Evolutionary conservation across 75 land plant genomes (phyloP).

Genomic region (Ceratopteris richardii): DNA sequence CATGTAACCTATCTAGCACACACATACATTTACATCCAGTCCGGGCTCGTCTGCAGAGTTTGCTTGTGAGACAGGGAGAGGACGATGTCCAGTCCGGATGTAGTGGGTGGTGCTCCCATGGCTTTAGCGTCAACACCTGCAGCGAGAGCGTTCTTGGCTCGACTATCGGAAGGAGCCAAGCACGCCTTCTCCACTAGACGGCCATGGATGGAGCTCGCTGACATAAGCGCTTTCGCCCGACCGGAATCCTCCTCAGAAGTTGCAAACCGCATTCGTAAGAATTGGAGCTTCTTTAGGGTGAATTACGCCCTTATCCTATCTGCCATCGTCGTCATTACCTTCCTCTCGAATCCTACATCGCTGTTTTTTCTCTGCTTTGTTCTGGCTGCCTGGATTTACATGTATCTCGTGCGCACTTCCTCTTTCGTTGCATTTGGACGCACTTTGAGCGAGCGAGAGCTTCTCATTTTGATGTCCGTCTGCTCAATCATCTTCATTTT

Average conservation of each 20-base stretch:
- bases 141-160: constrained; percentile 48
- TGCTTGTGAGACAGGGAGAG: constrained; percentile 4
- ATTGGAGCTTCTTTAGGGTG: constrained; percentile 54
- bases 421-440: constrained; percentile 47
- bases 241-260: constrained; percentile 56
- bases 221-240: constrained; percentile 43
- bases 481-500: constrained; percentile 47
- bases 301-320: constrained; percentile 50
- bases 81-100: neutral
- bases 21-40: no score
- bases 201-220: constrained; percentile 67
- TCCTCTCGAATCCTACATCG: constrained; percentile 53
- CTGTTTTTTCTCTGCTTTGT: constrained; percentile 42
- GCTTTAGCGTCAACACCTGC: constrained; percentile 31
- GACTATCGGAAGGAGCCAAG: constrained; percentile 38
- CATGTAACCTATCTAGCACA: no score
- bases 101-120: constrained; percentile 1
- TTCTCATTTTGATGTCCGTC: constrained; percentile 24
- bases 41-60: no score
- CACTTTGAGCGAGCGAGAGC: constrained; percentile 45
- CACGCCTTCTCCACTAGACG: constrained; percentile 44
- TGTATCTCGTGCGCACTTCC: constrained; percentile 49
- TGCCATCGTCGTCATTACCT: constrained; percentile 37
- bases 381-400: constrained; percentile 52
- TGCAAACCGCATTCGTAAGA: constrained; percentile 51